Evolutionary conservation across 345 rosid species (phyloP), one percentile per base, ranked within the genome.

Genomic region (Rhizophora apiculata): DNA sequence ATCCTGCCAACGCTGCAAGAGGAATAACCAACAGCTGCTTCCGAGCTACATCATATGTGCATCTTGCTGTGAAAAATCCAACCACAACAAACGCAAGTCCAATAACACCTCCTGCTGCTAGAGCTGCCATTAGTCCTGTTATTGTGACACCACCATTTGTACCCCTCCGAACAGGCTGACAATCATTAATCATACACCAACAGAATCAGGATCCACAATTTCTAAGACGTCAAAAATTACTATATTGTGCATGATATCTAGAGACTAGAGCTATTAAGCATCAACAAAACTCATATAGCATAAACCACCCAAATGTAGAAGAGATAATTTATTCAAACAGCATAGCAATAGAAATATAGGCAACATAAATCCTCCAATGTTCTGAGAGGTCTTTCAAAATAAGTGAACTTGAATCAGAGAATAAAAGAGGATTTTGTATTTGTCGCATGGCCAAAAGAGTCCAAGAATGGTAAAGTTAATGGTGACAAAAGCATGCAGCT

Each of bases 141-240:
- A 80, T 75, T 16, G 97, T 95, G 64, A 95, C 96, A 43, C 97
- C 96, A 62, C 99, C 99, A 74, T 92, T 95, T 24, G 99, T 92
- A 51, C 99, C 99, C 80, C 78, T 87, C 76, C 83, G 86, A 68
- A 92, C 99, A 27, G 89, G 96, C 97, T 95, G 85, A 64, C 53
- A 79, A 27, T 48, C 52, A 72, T 60, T 22, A 54, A 63, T 51
- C 63, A 81, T 27, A 43, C 8, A 48, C 49, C 26, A 76, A 76
- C 1, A 29, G 34, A 20, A 61, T 82, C 56, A 82, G 68, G 43
- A 57, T 63, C 37, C 62, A 58, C 64, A 36, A 56, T 57, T 19
- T 54, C 19, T 18, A 16, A 48, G 21, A 56, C 21, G 15, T 29
- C 16, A 2, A 52, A 48, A 20, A 27, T 15, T 68, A 32, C 55